A percentile compares a stretch with the other conserved stretches of the same genome.
These are phyloP conservation scores for Dianthus caryophyllus DNA, from an alignment of 148 eudicot genomes.

Conservation along the genomic window DNA sequence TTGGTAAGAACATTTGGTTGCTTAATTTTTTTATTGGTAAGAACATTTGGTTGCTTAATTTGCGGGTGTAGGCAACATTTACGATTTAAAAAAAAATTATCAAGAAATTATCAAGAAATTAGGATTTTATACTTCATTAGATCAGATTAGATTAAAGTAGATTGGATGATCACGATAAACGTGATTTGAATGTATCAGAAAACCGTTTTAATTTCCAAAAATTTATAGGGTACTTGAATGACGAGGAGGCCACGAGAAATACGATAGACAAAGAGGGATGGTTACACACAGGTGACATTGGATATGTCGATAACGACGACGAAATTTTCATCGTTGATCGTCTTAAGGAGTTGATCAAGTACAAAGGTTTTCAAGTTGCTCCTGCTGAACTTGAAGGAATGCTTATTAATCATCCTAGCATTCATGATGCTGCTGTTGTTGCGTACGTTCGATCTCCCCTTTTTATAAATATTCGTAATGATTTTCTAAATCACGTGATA, in stretches of 20 bases:
- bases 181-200: too few relatives aligned
- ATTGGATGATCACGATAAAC: too few relatives aligned
- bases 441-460: slow-evolving; percentile 46
- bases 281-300: slow-evolving; percentile 91
- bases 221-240: slow-evolving; percentile 71
- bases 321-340: slow-evolving; percentile 83
- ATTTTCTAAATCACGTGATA: too few relatives aligned
- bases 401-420: slow-evolving; percentile 56
- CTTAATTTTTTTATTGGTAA: too few relatives aligned
- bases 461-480: background rate
- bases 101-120: too few relatives aligned
- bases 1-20: too few relatives aligned
- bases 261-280: slow-evolving; percentile 83
- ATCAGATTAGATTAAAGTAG: too few relatives aligned
- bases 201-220: too few relatives aligned
- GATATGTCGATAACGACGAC: slow-evolving; percentile 66
- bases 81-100: too few relatives aligned
- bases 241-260: slow-evolving; percentile 55
- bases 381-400: slow-evolving; percentile 93
- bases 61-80: too few relatives aligned
- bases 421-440: slow-evolving; percentile 87
- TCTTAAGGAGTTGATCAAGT: slow-evolving; percentile 83
- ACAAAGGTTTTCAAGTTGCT: slow-evolving; percentile 88
- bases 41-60: too few relatives aligned
- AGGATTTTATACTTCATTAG: too few relatives aligned